These are phyloP conservation scores for Taphrina communis DNA, from an alignment of 1,139 yeast genomes.

Conservation along the genomic window DNA sequence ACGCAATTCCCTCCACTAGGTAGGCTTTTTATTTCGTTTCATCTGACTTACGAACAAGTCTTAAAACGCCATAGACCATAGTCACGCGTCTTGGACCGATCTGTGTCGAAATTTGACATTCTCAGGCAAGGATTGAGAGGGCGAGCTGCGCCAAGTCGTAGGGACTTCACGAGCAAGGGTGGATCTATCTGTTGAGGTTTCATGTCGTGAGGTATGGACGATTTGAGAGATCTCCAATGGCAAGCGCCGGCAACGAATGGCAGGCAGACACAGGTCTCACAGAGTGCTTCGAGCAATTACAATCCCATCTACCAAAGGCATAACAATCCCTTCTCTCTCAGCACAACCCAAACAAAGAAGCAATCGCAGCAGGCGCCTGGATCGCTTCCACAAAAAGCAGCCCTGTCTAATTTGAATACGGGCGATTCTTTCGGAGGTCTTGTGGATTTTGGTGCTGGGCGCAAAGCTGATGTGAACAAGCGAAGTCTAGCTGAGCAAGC, in stretches of 20 bases:
- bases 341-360: not conserved
- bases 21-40: no score
- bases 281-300: conserved; percentile 7
- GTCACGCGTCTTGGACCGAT: no score
- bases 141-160: not conserved
- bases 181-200: no score
- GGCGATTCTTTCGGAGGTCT: conserved; percentile 31
- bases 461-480: conserved; percentile 6
- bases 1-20: no score
- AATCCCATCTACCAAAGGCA: conserved; percentile 17
- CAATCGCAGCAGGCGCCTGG: not conserved
- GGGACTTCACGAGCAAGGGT: no score
- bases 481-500: conserved; percentile 22
- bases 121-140: not conserved
- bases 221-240: conserved; percentile 22
- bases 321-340: conserved; percentile 26
- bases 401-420: not conserved
- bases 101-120: no score
- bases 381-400: not conserved
- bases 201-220: conserved; percentile 11
- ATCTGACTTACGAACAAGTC: no score
- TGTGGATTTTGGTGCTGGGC: conserved; percentile 22
- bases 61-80: no score
- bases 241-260: conserved; percentile 11
- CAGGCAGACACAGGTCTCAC: not conserved